Evolutionary conservation across 495 filamentous ascomycete species (phyloP).

Genomic region (Penicillium herquei): DNA sequence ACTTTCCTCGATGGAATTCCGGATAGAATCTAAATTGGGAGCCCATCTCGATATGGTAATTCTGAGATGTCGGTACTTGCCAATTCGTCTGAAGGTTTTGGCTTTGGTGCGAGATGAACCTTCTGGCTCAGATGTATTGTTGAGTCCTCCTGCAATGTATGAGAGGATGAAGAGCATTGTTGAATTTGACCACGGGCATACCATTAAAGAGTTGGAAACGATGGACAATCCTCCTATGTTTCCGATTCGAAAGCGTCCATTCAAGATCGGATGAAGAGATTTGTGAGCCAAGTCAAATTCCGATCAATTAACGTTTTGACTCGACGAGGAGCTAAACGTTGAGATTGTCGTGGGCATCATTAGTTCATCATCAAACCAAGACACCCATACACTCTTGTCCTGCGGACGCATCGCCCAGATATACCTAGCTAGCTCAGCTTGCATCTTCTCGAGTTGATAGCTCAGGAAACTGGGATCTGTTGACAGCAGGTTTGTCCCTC

Average conservation of each 20-base stretch:
- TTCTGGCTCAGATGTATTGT: neutral
- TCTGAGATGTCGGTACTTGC: slow-evolving; percentile 6
- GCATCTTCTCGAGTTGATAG: too few relatives aligned
- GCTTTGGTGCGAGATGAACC: neutral
- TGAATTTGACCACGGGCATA: neutral
- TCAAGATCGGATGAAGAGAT: neutral
- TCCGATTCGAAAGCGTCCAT: neutral
- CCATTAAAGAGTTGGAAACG: neutral
- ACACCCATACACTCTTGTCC: too few relatives aligned
- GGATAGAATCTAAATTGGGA: neutral
- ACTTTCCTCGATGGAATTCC: neutral
- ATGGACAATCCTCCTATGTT: neutral
- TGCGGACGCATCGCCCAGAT: too few relatives aligned
- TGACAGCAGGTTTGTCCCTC: too few relatives aligned
- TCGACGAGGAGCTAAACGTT: too few relatives aligned
- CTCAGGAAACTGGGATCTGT: too few relatives aligned
- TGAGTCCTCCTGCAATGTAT: neutral
- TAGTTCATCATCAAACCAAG: too few relatives aligned
- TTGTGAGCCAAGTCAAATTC: neutral
- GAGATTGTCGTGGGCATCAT: too few relatives aligned
- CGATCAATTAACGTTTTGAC: too few relatives aligned
- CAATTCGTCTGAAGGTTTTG: slow-evolving; percentile 2
- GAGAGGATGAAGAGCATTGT: neutral
- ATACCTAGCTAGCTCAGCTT: too few relatives aligned
- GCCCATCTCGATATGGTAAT: neutral